Evolutionary conservation across 768 basidiomycete species (phyloP).

Genomic region (Grammothele lineata): DNA sequence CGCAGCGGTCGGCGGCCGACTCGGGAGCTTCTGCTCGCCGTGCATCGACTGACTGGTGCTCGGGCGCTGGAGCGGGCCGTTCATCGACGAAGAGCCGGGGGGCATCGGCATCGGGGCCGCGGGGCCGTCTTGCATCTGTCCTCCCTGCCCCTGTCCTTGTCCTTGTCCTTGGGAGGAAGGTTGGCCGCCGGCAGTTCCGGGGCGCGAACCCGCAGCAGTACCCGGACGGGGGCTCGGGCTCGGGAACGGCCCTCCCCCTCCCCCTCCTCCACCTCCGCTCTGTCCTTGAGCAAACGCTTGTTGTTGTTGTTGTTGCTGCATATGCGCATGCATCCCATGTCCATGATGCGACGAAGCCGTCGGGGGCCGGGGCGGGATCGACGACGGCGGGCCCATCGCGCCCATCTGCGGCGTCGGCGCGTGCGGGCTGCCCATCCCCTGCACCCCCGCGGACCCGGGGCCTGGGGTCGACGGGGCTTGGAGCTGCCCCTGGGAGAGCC

Average conservation of each 20-base stretch:
- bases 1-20: conserved; percentile 25
- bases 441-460: too few relatives aligned
- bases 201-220: conserved; percentile 14
- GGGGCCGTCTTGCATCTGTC: conserved; percentile 9
- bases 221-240: conserved; percentile 16
- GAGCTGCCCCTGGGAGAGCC: conserved; percentile 19
- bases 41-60: conserved; percentile 26
- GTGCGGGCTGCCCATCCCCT: conserved; percentile 14
- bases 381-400: conserved; percentile 23
- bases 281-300: conserved; percentile 6
- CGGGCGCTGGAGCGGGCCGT: conserved; percentile 22
- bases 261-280: too few relatives aligned
- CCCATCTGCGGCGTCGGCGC: conserved; percentile 8
- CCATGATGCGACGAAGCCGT: conserved; percentile 16
- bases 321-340: conserved; percentile 14
- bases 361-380: conserved; percentile 24
- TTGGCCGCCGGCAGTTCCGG: conserved; percentile 8
- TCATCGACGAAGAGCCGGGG: conserved; percentile 12
- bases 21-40: conserved; percentile 20
- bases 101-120: conserved; percentile 15
- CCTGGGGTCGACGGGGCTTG: conserved; percentile 10
- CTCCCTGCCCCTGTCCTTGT: neutral
- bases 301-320: conserved; percentile 17
- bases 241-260: neutral
- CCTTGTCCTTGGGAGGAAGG: conserved; percentile 12